phyloP scores from a whole-genome alignment of 768 basidiomycete genomes.

The Boletellus emodensis region DNA sequence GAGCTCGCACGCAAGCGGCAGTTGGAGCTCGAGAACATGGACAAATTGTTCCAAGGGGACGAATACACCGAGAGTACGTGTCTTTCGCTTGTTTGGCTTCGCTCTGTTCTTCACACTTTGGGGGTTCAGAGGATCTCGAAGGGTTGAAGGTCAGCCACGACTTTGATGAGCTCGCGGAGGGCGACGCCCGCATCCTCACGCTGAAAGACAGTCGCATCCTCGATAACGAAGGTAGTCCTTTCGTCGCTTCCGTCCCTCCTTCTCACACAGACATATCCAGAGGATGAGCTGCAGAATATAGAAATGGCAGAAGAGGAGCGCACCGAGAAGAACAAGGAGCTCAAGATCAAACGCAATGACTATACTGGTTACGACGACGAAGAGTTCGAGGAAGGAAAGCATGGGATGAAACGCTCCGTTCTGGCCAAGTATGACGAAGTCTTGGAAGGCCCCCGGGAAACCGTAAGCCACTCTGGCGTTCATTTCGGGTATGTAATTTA shows the following conservation, averaged over 20 bases:
- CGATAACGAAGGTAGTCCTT: conserved; percentile 77
- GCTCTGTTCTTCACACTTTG: neutral
- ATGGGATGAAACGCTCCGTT: conserved; percentile 78
- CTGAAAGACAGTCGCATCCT: conserved; percentile 94
- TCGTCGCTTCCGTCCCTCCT: neutral
- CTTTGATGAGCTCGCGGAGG: conserved; percentile 87
- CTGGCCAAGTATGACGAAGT: conserved; percentile 94
- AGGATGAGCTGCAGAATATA: conserved; percentile 97
- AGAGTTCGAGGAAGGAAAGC: conserved; percentile 73
- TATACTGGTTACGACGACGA: conserved; percentile 98
- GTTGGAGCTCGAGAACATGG: conserved; percentile 80
- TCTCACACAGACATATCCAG: conserved; percentile 37
- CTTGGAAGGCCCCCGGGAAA: conserved; percentile 68
- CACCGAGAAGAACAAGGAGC: conserved; percentile 70
- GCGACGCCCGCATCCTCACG: conserved; percentile 93
- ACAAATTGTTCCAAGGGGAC: conserved; percentile 63
- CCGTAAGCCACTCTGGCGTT: conserved; percentile 40
- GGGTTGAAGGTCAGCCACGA: conserved; percentile 97
- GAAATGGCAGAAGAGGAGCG: conserved; percentile 90
- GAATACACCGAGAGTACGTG: conserved; percentile 85
- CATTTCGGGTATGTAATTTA: neutral
- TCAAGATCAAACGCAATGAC: conserved; percentile 84
- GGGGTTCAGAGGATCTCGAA: conserved; percentile 68
- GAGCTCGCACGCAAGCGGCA: conserved; percentile 81
- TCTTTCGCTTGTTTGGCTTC: neutral